phyloP scores from a whole-genome alignment of 2,329 filamentous ascomycete species.

The Sclerotiophoma versabilis region DNA sequence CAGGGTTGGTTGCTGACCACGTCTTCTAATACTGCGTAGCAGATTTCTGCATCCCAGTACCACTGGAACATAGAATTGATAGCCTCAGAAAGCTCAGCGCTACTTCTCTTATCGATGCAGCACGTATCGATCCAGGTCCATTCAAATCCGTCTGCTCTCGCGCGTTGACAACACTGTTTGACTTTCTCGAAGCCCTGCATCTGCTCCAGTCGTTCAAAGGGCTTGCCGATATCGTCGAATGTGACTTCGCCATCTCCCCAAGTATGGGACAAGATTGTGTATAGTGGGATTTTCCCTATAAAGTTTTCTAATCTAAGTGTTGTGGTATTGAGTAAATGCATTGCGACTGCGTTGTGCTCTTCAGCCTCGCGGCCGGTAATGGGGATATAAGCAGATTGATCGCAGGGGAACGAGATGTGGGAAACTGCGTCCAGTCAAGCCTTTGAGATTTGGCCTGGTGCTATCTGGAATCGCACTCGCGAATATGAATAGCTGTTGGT shows the following conservation, averaged over 20 bases:
- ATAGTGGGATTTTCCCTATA: not conserved
- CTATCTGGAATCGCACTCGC: too few relatives aligned
- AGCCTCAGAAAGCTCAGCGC: not conserved
- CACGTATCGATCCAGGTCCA: slow-evolving; percentile 3
- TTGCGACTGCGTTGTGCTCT: too few relatives aligned
- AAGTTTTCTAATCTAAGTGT: not conserved
- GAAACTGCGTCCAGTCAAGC: too few relatives aligned
- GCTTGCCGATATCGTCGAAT: not conserved
- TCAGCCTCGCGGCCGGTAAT: too few relatives aligned
- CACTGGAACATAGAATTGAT: not conserved
- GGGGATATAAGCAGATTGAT: too few relatives aligned
- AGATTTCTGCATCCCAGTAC: not conserved
- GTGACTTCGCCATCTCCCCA: not conserved
- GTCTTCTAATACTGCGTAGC: not conserved
- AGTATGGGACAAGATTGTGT: not conserved
- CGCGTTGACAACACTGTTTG: not conserved
- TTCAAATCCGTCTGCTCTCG: not conserved
- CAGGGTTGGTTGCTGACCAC: not conserved
- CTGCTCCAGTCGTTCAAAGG: not conserved
- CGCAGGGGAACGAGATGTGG: too few relatives aligned
- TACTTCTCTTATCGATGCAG: slow-evolving; percentile 3
- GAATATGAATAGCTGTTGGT: too few relatives aligned
- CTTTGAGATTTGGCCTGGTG: too few relatives aligned
- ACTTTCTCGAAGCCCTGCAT: not conserved
- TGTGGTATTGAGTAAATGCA: not conserved